phyloP scores from a whole-genome alignment of 2,329 filamentous ascomycete species.

The Lasiodiplodia hormozganensis region DNA sequence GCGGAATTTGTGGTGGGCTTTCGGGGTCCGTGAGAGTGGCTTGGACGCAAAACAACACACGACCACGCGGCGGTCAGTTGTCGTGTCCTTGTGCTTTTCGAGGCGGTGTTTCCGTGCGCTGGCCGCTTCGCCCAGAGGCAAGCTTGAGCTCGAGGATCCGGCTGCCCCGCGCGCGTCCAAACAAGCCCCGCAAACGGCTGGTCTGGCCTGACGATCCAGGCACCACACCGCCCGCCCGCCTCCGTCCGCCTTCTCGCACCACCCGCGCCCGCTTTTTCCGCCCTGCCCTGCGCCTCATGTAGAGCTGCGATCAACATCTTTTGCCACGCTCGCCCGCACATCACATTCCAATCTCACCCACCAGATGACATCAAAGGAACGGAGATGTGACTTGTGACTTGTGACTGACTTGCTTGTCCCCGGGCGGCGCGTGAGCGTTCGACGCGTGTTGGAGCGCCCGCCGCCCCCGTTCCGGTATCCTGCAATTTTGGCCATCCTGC shows the following conservation, averaged over 20 bases:
- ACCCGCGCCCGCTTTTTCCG: neutral
- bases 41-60: conserved; percentile 9
- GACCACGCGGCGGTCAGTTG: conserved; percentile 12
- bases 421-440: conserved; percentile 3
- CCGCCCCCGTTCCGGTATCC: neutral
- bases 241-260: neutral
- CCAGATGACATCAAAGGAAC: neutral
- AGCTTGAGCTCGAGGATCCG: conserved; percentile 12
- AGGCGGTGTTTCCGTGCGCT: conserved; percentile 25
- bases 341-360: neutral
- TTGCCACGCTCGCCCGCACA: neutral
- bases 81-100: conserved; percentile 10
- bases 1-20: conserved; percentile 8
- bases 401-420: conserved; percentile 3
- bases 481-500: conserved; percentile 1
- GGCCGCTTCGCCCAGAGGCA: conserved; percentile 12
- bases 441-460: neutral
- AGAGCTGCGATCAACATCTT: conserved; percentile 1
- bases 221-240: neutral
- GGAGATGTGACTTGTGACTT: neutral
- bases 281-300: neutral
- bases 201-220: conserved; percentile 21
- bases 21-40: conserved; percentile 10
- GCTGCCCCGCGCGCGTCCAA: conserved; percentile 6
- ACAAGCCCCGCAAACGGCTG: conserved; percentile 16